Base-by-base conservation (phyloP, 306 rosid species). In the Hylodesmum podocarpum region DNA sequence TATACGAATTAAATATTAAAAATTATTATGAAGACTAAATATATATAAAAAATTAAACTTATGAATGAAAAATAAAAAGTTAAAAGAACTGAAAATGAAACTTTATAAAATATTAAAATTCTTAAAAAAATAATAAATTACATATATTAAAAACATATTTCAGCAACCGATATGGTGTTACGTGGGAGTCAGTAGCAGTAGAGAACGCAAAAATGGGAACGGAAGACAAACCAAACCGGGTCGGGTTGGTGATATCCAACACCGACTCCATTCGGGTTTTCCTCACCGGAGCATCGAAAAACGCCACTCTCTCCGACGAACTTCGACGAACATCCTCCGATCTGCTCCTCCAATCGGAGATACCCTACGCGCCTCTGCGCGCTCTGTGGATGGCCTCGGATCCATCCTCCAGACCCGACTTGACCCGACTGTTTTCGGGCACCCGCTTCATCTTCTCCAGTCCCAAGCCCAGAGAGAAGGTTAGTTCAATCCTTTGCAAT, bases 391-490 rank as follows among this genome's bases (percentile, higher is more conserved):
- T 80, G 11, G 83, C 93, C 24, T 82, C 88, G 15, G 67, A 53
- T 18, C 80, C 86, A 24, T 73, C 88, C 0, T 22, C 75, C 3
- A 78, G 93, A 50, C 97, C 90, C 65, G 68, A 78, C 0, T 81
- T 88, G 77, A 69, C 70, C 55, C 80, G 59, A 24, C 91, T 94
- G 64, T 78, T 90, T 19, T 75, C 86, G 6, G 90, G 94, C 22
- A 75, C 91, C 8, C 67, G 51, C 5, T 80, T 94, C 36, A 50
- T 90, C 76, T 81, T 91, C 78, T 46, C 86, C 50, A 86, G 91
- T 83, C 98, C 97, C 66, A 87, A 87, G 72, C 94, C 94, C 36
- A 90, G 96, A 79, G 86, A 88, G 82, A 94, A 94, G 96, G 96
- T 94, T n/a, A 29, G 9, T 70, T 49, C 21, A 13, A 36, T 73